Base-by-base conservation (phyloP, 257 asterid genomes). In the Rubia yunnanensis region DNA sequence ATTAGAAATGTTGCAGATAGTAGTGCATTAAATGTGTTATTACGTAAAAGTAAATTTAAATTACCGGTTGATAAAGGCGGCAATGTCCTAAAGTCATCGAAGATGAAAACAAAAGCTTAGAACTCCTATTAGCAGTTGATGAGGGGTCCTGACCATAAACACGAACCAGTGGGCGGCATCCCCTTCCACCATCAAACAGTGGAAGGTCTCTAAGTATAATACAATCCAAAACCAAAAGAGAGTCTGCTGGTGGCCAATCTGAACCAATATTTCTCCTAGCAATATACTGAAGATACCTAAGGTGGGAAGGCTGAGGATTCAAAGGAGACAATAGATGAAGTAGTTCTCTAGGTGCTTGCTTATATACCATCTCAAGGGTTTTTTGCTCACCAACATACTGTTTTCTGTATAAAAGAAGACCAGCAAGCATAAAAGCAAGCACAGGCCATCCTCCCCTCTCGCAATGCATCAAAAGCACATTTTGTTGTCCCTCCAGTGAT, bases 391-490 rank as follows among this genome's bases (percentile, higher is more conserved):
- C 95, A n/a, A 73, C 76, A 80, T 94, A 90, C 79, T 94, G 97
- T 69, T 90, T 94, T 68, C 96, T 76, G 85, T 94, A 94, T 60
- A 90, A 68, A 76, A 94, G 97, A 75, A 94, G 99, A 66, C 92
- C 97, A 8, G 99, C 96, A 74, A 94, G 99, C 95, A 90, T 88
- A 57, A 94, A 94, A 7, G 96, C 99, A 49, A 94, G 95, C 69
- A 88, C 88, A 15, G 97, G 95, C 97, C 99, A 94, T 59, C 99
- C 97, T 73, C 99, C 97, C 71, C 96, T 82, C 78, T 90, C 97
- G 35, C 99, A 94, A 76, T 90, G 95, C 97, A 90, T 86, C 76
- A 94, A 74, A 56, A 94, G 90, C 71, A 94, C 99, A 32, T 94
- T 94, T 66, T 90, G 99, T 74, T 94, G 96, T 66, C 99, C 99